phyloP scores from a whole-genome alignment of 2,329 filamentous ascomycete species.

The Stagonosporopsis rhizophila region DNA sequence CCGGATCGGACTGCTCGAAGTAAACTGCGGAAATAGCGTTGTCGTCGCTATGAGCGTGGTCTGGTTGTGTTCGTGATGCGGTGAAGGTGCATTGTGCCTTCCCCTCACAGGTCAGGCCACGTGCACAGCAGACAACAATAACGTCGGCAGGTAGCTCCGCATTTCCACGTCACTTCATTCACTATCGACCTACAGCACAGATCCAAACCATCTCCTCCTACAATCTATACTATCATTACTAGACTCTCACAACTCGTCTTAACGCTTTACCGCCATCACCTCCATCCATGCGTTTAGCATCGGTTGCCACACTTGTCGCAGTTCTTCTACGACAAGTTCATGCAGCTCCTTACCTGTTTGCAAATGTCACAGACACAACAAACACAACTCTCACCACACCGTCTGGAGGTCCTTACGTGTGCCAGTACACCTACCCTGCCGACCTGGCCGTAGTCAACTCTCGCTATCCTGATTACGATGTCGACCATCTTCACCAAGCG shows the following conservation, averaged over 20 bases:
- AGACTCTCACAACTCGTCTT: not conserved
- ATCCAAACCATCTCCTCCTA: not conserved
- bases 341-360: conserved; percentile 21
- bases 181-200: not conserved
- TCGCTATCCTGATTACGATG: conserved; percentile 34
- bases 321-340: conserved; percentile 12
- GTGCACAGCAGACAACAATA: not conserved
- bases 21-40: not conserved
- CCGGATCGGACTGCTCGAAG: no score
- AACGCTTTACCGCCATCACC: not conserved
- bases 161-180: not conserved
- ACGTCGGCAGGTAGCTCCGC: not conserved
- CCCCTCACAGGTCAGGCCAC: no score
- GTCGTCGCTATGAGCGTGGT: no score
- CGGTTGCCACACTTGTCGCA: conserved; percentile 7
- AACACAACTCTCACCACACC: conserved; percentile 10
- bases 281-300: not conserved
- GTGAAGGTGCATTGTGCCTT: no score
- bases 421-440: conserved; percentile 30
- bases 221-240: not conserved
- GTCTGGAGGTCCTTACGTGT: conserved; percentile 19
- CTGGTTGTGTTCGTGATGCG: no score
- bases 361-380: conserved; percentile 16
- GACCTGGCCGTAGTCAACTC: conserved; percentile 37
- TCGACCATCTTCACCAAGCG: conserved; percentile 26